Percentiles rank a stretch among this genome's conserved stretches.
Conservation (phyloP, 164 flowering plant genomes). For the Liriodendron chinense region DNA sequence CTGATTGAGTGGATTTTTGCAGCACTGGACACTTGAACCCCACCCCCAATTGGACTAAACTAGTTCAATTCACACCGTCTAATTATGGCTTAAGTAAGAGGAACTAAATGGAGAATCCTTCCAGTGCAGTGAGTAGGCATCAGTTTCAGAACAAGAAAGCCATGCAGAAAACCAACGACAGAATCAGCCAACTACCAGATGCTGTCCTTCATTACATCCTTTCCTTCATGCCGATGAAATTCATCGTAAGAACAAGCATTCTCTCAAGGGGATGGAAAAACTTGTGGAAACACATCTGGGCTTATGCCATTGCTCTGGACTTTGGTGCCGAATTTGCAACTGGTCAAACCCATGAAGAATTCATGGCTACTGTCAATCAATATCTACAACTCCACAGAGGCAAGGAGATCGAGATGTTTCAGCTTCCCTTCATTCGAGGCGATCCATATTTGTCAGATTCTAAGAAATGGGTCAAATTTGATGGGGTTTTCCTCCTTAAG, state of each 20-base stretch:
- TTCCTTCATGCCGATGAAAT: slow-evolving; percentile 1
- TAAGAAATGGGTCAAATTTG: slow-evolving; percentile 4
- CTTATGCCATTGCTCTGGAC: not conserved
- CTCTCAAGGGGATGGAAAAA: slow-evolving; percentile 14
- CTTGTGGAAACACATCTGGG: not conserved
- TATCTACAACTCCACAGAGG: slow-evolving; percentile 1
- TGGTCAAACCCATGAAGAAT: not conserved
- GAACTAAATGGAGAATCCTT: no score
- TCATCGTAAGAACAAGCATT: slow-evolving; percentile 2
- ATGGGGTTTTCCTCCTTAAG: no score
- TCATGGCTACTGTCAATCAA: not conserved
- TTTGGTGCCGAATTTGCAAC: slow-evolving; percentile 1
- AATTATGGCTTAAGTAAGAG: no score
- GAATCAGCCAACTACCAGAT: no score
- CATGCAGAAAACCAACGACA: no score
- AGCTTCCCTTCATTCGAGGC: not conserved
- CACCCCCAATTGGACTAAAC: no score
- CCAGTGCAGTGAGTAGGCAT: no score
- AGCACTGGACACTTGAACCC: no score
- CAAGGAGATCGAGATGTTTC: not conserved
- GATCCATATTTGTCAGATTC: not conserved
- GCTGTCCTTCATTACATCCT: slow-evolving; percentile 9
- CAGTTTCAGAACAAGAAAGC: no score
- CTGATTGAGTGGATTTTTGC: no score
- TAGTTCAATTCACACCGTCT: no score